Evolutionary conservation across 148 eudicot species (phyloP).

Genomic region (Polygonum maritimum): DNA sequence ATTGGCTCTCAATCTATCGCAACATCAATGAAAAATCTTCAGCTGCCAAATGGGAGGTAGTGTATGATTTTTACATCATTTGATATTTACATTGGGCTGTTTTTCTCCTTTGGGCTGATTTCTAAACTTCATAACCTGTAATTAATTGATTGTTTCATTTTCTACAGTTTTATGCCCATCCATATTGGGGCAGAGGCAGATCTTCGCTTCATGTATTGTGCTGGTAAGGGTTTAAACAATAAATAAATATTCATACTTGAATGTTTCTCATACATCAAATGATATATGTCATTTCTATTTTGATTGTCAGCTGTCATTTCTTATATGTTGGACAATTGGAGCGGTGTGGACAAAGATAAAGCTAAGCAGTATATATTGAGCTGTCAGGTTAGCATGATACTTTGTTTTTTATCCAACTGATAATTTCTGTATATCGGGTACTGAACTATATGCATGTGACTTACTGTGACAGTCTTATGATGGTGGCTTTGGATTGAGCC

Average conservation of each 20-base stretch:
- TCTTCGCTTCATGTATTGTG: conserved; percentile 87
- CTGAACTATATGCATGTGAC: conserved; percentile 7
- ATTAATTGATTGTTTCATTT: background rate
- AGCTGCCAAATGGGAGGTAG: conserved; percentile 84
- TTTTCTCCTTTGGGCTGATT: background rate
- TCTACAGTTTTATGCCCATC: conserved; percentile 78
- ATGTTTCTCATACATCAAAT: background rate
- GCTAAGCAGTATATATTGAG: conserved; percentile 71
- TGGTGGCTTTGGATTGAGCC: conserved; percentile 93
- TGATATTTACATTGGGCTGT: background rate
- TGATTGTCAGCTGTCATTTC: conserved; percentile 66
- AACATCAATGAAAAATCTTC: conserved; percentile 74
- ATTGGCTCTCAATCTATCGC: conserved; percentile 38
- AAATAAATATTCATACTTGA: background rate
- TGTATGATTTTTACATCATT: background rate
- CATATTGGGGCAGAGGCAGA: conserved; percentile 87
- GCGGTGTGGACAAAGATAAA: conserved; percentile 71
- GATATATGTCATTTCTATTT: background rate
- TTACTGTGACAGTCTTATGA: conserved; percentile 75
- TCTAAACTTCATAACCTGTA: background rate
- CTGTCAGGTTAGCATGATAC: conserved; percentile 56
- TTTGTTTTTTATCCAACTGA: background rate
- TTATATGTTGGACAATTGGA: conserved; percentile 76
- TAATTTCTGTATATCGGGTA: background rate
- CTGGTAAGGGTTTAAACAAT: conserved; percentile 40